Evolutionary conservation across 352 stramenopile genomes (phyloP), one percentile per base, ranked within the genome.

Genomic region (Phytophthora rubi): DNA sequence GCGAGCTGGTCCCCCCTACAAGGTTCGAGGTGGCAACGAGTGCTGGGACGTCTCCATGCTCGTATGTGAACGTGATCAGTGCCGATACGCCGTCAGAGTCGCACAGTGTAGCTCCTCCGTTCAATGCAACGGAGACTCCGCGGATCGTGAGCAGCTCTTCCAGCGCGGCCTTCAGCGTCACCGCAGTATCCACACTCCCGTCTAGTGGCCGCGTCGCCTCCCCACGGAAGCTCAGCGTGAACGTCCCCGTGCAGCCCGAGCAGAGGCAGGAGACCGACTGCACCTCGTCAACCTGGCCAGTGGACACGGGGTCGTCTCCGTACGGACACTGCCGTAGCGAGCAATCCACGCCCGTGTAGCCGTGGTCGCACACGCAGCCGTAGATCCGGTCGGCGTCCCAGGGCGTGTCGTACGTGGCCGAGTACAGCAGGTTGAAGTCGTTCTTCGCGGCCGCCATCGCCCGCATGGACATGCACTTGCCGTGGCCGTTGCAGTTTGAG

Each of bases 271-370:
- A 83, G 23, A 98, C 73, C 4, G 77, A 68, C 66, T 98, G 92
- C 26, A 96, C 52, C 59, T 97, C 92, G 53, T 94, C 83, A 6
- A 83, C 65, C 60, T 97, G 88, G 2, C 75, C 79, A 10, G 78
- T 84, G 0, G 91, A 92, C 32, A 90, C 68, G 16, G 90, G 92
- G 57, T 97, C 91, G 62, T 98, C 94, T 28, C 93, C 94, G 53
- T 82, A 88, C 21, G 88, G 84, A 79, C 95, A 99, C 59, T 87
- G 79, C 26, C 83, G 76, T 59, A 86, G 72, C 4, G 84, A 89
- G 81, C 96, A 98, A 70, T 95, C 90, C 6, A 89, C 80, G 6
- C 95, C 94, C 7, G 74, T 80, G 80, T 94, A 98, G 30, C 93
- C 93, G 32, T 83, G 70, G 72, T 98, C 94, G 65, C 94, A 98